A percentile compares a stretch with the other conserved stretches of the same genome.
Conservation (phyloP, 176 grass and related monocot genomes). For the Chrysopogon serrulatus region DNA sequence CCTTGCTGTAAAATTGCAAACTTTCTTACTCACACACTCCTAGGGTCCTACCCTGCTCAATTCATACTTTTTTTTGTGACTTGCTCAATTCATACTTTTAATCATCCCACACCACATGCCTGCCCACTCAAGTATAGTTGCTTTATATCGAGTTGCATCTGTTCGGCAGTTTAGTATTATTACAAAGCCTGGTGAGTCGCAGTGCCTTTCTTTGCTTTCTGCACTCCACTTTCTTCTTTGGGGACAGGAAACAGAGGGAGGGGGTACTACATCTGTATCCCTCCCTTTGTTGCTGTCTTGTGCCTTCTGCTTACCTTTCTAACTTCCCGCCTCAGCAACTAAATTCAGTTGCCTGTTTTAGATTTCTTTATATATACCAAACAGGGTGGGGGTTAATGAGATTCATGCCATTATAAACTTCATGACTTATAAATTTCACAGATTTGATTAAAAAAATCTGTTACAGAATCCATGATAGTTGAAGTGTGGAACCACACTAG, state of each 20-base stretch:
- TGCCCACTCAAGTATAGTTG: background rate
- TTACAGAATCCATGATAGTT: background rate
- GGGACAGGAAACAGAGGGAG: background rate
- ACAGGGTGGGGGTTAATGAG: too few species aligned
- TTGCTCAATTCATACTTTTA: background rate
- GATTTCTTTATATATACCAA: background rate
- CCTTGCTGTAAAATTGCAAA: background rate
- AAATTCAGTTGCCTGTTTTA: background rate
- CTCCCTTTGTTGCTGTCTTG: background rate
- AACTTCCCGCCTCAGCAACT: background rate
- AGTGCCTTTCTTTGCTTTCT: background rate
- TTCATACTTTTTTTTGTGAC: too few species aligned
- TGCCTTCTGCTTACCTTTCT: background rate
- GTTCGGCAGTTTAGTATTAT: background rate
- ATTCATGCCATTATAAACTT: too few species aligned
- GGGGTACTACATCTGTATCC: background rate
- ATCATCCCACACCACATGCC: background rate
- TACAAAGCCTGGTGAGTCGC: background rate
- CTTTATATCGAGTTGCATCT: background rate
- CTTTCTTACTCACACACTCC: background rate
- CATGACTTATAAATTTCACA: too few species aligned
- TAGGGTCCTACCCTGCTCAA: background rate
- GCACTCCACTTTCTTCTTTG: background rate
- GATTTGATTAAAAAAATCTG: background rate
- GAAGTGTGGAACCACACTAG: background rate